Evolutionary conservation across 352 stramenopile species (phyloP).

Genomic region (Phytophthora ramorum): DNA sequence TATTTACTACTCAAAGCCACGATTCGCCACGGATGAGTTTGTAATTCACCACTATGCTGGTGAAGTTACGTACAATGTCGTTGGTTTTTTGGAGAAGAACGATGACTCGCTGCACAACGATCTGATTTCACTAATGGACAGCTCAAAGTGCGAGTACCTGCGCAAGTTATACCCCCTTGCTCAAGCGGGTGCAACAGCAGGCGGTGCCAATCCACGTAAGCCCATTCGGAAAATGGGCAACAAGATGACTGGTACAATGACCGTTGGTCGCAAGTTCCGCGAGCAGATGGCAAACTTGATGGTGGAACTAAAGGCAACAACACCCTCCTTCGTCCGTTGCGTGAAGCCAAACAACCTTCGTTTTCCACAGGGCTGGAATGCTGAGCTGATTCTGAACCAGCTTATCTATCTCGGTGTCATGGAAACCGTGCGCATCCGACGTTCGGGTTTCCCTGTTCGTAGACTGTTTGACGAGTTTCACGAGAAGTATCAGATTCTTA

Average conservation of each 20-base stretch:
- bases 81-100: slow-evolving; percentile 98
- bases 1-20: slow-evolving; percentile 88
- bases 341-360: slow-evolving; percentile 94
- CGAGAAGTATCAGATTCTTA: slow-evolving; percentile 90
- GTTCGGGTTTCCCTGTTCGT: slow-evolving; percentile 87
- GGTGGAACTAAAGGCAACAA: slow-evolving; percentile 81
- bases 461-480: slow-evolving; percentile 88
- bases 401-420: slow-evolving; percentile 92
- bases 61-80: slow-evolving; percentile 96
- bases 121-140: slow-evolving; percentile 89
- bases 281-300: slow-evolving; percentile 91
- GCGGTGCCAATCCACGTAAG: slow-evolving; percentile 58
- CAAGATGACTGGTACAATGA: slow-evolving; percentile 92
- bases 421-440: slow-evolving; percentile 91
- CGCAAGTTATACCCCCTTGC: slow-evolving; percentile 78
- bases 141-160: slow-evolving; percentile 81
- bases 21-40: slow-evolving; percentile 93
- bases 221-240: slow-evolving; percentile 81
- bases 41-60: slow-evolving; percentile 97
- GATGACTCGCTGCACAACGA: slow-evolving; percentile 96
- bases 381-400: slow-evolving; percentile 87
- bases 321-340: slow-evolving; percentile 91
- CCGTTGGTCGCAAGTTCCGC: slow-evolving; percentile 90
- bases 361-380: slow-evolving; percentile 89
- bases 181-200: slow-evolving; percentile 37